Evolutionary conservation across 495 filamentous ascomycete genomes (phyloP), one percentile per base, ranked within the genome.

Genomic region (Parachaetomium inaequale): DNA sequence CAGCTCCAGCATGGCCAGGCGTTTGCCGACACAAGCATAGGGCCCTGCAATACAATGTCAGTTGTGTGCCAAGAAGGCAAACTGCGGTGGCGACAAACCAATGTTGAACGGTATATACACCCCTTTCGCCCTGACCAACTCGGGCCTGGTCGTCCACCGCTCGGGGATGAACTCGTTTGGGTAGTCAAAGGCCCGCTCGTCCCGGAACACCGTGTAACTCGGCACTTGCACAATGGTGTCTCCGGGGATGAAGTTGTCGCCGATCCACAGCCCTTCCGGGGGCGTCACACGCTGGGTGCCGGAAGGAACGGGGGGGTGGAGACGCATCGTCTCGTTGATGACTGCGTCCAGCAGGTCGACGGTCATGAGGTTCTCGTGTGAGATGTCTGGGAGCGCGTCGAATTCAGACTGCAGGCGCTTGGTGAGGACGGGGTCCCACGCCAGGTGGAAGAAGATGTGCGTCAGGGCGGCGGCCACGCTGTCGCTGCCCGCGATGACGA

Each of bases 241-340:
- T 4, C 70, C 72, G 25, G 75, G 68, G 4, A 78, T 70, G 11
- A 72, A 78, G 11, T 73, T 57, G 0, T 77, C 82, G 21, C 69
- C 56, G 14, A 88, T 76, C 12, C 61, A 65, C 17, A 62, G 70
- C 19, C 85, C 84, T 3, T 68, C 74, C 2, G 67, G 57, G 1
- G 82, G 79, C 11, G 72, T 70, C 0, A 75, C 55, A 1, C 85
- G 74, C 1, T 78, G 75, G 17, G 79, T 61, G 5, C 74, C 76
- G 36, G 64, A 73, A 0, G 80, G 70, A 4, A 79, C 71, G 0
- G 85, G 81, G 7, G 84, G 79, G 63, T 81, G 82, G 49, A 85
- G 68, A 0, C 85, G 79, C 71, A 87, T 64, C 2, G 72, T 70
- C 66, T 88, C 85, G 45, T 83, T 70, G 1, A 86, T 70, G 21